A percentile compares a stretch with the other conserved stretches of the same genome.
Evolutionary conservation across 108 stramenopile genomes (phyloP).

Genomic region (Conticribra guillardii): DNA sequence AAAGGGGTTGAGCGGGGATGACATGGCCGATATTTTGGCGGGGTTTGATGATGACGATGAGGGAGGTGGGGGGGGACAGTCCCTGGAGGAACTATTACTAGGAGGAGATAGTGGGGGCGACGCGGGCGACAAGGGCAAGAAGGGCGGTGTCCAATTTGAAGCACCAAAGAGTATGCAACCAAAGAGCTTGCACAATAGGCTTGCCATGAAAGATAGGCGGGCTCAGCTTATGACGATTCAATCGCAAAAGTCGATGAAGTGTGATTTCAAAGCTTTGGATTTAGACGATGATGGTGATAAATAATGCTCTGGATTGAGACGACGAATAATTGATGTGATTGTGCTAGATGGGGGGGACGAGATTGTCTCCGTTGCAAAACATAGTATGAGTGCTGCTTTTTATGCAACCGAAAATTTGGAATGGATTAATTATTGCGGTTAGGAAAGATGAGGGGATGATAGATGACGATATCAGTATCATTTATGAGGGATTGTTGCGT

Average conservation of each 20-base stretch:
- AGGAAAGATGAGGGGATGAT: no score
- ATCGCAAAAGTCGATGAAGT: conserved; percentile 1
- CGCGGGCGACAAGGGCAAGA: neutral
- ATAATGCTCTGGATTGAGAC: neutral
- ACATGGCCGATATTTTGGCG: conserved; percentile 9
- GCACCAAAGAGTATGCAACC: no score
- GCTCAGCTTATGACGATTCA: conserved; percentile 2
- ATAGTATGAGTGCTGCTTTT: no score
- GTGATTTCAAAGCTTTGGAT: conserved; percentile 1
- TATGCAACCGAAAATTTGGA: no score
- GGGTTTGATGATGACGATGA: conserved; percentile 1
- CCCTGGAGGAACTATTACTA: neutral
- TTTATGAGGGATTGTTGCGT: no score
- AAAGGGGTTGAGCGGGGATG: conserved; percentile 1
- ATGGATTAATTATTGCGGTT: no score
- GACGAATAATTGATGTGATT: no score
- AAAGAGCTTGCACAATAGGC: neutral
- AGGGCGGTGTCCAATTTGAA: no score
- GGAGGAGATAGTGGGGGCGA: no score
- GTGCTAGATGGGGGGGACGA: no score
- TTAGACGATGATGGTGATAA: neutral
- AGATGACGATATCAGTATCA: no score
- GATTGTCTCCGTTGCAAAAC: no score
- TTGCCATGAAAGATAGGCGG: neutral
- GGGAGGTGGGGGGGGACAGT: neutral